Conservation (phyloP, 139 green algal genomes). For the Chlorella sp. region DNA sequence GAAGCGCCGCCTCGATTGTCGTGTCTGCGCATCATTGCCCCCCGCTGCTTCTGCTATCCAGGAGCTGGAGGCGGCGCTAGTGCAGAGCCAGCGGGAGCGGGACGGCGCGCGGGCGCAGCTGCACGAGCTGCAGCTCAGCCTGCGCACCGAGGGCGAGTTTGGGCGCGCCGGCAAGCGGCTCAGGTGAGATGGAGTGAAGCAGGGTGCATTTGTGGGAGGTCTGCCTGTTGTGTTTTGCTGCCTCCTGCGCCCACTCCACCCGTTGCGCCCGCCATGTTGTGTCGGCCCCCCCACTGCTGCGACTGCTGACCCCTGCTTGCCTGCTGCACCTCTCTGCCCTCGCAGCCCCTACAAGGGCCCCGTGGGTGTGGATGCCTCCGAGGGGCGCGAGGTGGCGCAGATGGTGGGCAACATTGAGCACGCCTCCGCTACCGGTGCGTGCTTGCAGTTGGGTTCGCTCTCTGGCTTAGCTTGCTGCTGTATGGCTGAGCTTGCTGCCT, state of each 20-base stretch:
- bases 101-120: constrained; percentile 27
- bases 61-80: constrained; percentile 41
- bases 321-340: too few relatives aligned
- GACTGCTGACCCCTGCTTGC: too few relatives aligned
- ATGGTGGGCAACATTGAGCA: constrained; percentile 18
- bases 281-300: too few relatives aligned
- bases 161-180: constrained; percentile 18
- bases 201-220: too few relatives aligned
- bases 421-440: background rate
- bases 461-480: too few relatives aligned
- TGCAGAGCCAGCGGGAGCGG: constrained; percentile 31
- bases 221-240: too few relatives aligned
- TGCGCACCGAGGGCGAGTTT: constrained; percentile 40
- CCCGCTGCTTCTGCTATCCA: background rate
- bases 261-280: too few relatives aligned
- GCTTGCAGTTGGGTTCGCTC: background rate
- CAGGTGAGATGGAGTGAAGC: background rate
- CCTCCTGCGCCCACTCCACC: too few relatives aligned
- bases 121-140: constrained; percentile 48
- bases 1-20: too few relatives aligned
- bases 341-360: constrained; percentile 21
- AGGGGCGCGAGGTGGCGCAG: constrained; percentile 6
- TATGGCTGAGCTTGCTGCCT: too few relatives aligned
- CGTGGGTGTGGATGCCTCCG: background rate
- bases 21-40: too few relatives aligned